phyloP scores from a whole-genome alignment of 2,329 filamentous ascomycete genomes.

The Xylaria sp. region DNA sequence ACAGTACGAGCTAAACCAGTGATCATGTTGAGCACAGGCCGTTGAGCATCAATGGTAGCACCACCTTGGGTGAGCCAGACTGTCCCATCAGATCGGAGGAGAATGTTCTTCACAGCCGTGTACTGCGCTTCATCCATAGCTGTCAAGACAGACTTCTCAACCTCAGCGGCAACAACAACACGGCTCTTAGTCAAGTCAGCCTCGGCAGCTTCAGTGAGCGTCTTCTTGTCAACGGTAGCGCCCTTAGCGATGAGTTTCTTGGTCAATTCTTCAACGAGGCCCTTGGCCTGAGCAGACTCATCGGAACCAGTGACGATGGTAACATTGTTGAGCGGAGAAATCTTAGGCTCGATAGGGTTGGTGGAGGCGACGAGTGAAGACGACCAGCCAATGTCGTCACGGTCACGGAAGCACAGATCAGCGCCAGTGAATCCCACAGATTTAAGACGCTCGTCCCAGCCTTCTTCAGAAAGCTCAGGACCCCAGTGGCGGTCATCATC shows the following conservation, averaged over 20 bases:
- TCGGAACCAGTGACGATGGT: constrained; percentile 43
- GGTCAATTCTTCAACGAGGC: constrained; percentile 39
- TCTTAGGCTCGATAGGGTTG: constrained; percentile 40
- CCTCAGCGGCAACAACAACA: constrained; percentile 45
- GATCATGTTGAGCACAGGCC: constrained; percentile 55
- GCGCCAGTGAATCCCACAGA: constrained; percentile 45
- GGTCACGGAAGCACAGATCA: constrained; percentile 47
- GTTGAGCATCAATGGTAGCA: constrained; percentile 42
- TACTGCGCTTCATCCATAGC: constrained; percentile 41
- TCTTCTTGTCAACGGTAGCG: constrained; percentile 41
- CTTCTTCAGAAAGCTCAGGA: constrained; percentile 44
- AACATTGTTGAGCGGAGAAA: constrained; percentile 41
- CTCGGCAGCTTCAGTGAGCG: constrained; percentile 37
- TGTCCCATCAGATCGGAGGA: constrained; percentile 44
- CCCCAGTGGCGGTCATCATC: constrained; percentile 47
- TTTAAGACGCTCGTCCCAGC: constrained; percentile 47
- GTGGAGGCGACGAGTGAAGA: constrained; percentile 46
- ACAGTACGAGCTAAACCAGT: constrained; percentile 59
- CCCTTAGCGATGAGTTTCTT: constrained; percentile 40
- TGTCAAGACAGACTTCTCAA: constrained; percentile 46
- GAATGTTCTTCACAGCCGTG: constrained; percentile 44
- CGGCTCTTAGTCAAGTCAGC: constrained; percentile 42
- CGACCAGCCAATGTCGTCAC: constrained; percentile 45
- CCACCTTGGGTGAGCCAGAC: constrained; percentile 46
- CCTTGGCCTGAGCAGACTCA: constrained; percentile 38